Conservation (phyloP, 2,329 filamentous ascomycete genomes). For the Fusarium sp. region DNA sequence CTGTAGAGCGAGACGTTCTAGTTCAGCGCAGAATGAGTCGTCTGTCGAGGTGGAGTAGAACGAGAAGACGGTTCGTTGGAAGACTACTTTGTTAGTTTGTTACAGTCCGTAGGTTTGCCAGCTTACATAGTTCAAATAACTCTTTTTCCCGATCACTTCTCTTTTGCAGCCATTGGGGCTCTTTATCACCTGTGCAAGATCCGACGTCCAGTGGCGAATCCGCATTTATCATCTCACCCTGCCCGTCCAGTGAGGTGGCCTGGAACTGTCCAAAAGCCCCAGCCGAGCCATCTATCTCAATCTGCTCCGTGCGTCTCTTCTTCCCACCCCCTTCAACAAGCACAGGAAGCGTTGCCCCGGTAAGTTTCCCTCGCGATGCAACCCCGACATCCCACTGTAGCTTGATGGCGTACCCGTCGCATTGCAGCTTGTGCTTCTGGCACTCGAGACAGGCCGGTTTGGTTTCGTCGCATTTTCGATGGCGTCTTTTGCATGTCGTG, state of each 20-base stretch:
- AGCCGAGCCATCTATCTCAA: neutral
- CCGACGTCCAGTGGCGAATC: neutral
- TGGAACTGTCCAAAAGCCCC: slow-evolving; percentile 6
- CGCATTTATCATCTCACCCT: neutral
- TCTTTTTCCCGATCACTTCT: slow-evolving; percentile 7
- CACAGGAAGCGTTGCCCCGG: slow-evolving; percentile 25
- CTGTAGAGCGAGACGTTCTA: slow-evolving; percentile 4
- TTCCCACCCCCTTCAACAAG: neutral
- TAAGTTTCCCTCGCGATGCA: slow-evolving; percentile 29
- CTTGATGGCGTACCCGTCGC: slow-evolving; percentile 32
- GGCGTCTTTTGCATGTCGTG: slow-evolving; percentile 38
- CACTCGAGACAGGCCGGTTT: slow-evolving; percentile 33
- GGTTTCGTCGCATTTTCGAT: slow-evolving; percentile 43
- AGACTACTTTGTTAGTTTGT: neutral
- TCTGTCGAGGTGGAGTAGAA: slow-evolving; percentile 34
- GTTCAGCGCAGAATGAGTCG: slow-evolving; percentile 14
- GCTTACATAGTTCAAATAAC: slow-evolving; percentile 20
- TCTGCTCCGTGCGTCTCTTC: no score
- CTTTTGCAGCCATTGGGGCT: neutral
- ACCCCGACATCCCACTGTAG: slow-evolving; percentile 37
- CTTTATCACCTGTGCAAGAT: neutral
- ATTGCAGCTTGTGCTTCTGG: slow-evolving; percentile 17
- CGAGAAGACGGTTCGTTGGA: slow-evolving; percentile 24
- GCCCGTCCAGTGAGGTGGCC: neutral
- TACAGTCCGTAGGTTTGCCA: fast-evolving